Evolutionary conservation across 2,329 filamentous ascomycete species (phyloP).

Genomic region (Colletotrichum sojae): DNA sequence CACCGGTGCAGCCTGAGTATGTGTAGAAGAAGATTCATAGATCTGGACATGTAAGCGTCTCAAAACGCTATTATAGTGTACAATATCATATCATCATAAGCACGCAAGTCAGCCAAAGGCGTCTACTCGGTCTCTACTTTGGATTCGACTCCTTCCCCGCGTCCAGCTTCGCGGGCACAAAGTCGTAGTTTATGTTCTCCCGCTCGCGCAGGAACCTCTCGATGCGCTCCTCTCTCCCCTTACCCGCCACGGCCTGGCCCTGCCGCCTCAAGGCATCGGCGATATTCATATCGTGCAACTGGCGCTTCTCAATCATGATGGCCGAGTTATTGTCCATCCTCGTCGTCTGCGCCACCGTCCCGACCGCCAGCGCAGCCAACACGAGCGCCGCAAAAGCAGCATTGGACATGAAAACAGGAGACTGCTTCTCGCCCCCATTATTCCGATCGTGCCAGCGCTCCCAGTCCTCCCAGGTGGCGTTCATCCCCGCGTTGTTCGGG

Average conservation of each 20-base stretch:
- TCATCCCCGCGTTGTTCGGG: constrained; percentile 68
- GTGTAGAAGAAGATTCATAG: too few relatives aligned
- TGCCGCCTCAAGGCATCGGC: constrained; percentile 70
- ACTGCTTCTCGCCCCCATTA: constrained; percentile 62
- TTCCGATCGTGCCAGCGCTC: constrained; percentile 79
- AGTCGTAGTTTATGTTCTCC: constrained; percentile 63
- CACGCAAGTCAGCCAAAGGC: not conserved
- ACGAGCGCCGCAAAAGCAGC: constrained; percentile 83
- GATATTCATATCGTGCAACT: constrained; percentile 76
- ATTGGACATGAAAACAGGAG: constrained; percentile 81
- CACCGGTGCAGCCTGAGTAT: not conserved
- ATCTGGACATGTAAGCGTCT: constrained; percentile 5
- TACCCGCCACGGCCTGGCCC: constrained; percentile 65
- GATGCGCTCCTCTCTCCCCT: constrained; percentile 76
- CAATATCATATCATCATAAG: constrained; percentile 33
- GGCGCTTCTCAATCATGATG: constrained; percentile 75
- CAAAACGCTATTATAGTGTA: constrained; percentile 26
- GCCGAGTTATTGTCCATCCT: constrained; percentile 75
- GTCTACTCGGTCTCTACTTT: constrained; percentile 25
- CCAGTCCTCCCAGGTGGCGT: constrained; percentile 99
- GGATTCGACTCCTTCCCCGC: constrained; percentile 8
- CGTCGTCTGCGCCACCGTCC: constrained; percentile 79
- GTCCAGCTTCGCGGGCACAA: constrained; percentile 44
- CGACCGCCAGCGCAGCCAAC: constrained; percentile 73
- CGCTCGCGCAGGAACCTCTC: constrained; percentile 83